Evolutionary conservation across 805 yeast genomes (phyloP), one percentile per base, ranked within the genome.

Genomic region (Lipomyces orientalis): DNA sequence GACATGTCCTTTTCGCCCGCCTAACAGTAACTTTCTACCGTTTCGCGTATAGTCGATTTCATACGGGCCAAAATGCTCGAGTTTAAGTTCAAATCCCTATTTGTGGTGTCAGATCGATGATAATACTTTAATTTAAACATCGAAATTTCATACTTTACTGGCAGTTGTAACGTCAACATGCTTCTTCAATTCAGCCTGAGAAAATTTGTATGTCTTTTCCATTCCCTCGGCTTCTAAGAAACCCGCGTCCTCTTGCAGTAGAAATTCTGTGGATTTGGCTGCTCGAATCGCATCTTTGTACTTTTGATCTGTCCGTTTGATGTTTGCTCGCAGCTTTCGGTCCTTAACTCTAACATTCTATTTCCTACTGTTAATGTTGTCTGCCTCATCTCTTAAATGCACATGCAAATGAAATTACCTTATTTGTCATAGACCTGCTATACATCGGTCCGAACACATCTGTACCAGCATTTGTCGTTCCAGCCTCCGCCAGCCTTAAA

Each of bases 1-100:
- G 61, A 95, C 87, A 81, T 95, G 99, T 2, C 99, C 99, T 77
- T 91, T 92, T 59, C 84, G 83, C 22, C 99, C 99, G 10, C 93
- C 95, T 29, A 95, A 81, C 46, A 95, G 82, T 60, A 95, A 78
- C 70, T 89, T 89, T 69, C 97, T 87, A 64, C 99, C 99, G 73
- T 92, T 92, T 78, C 94, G 84, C 1, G 95, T 86, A 77, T 89
- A 95, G 77, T 94, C 93, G 9, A 90, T 76, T 4, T 83, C 79
- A 76, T 95, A 95, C 0, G 99, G 98, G 0, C 98, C 98, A 76
- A 88, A 90, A 68, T 90, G 90, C 12, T 84, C 84, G 68, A 95
- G 81, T 34, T 85, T 85, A 66, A 95, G 82, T 67, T 90, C 89
- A 74, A 95, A 87, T n/a, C 75, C 74, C 55, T 52, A 31, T 52